A percentile compares a stretch with the other conserved stretches of the same genome.
These are phyloP conservation scores for Mycosarcoma maydis DNA, from an alignment of 1,284 basidiomycete species.

Conservation along the genomic window DNA sequence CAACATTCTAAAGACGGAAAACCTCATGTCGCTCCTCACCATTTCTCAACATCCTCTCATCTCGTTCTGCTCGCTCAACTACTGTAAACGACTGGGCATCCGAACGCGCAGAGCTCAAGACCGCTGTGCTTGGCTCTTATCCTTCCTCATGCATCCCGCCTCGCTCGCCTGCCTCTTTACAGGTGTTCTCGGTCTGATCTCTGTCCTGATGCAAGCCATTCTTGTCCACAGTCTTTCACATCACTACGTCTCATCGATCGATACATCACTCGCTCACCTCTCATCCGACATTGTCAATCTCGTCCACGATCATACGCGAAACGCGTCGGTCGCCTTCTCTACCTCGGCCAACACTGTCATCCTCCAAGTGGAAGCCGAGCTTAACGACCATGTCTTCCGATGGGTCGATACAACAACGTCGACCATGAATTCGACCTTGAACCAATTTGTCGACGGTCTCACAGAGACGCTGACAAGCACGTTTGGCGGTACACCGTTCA, in stretches of 20 bases:
- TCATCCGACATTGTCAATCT: conserved; percentile 76
- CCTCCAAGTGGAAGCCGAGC: conserved; percentile 75
- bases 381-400: conserved; percentile 80
- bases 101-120: conserved; percentile 15
- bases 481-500: conserved; percentile 72
- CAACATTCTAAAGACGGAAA: conserved; percentile 18
- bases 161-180: conserved; percentile 88
- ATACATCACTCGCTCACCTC: conserved; percentile 73
- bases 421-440: conserved; percentile 76
- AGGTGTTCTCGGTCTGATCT: conserved; percentile 86
- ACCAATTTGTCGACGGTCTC: conserved; percentile 70
- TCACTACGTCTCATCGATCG: conserved; percentile 23
- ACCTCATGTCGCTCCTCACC: conserved; percentile 39
- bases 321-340: conserved; percentile 78
- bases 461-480: conserved; percentile 71
- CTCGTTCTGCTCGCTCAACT: conserved; percentile 19
- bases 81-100: conserved; percentile 33
- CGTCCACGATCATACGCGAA: conserved; percentile 81
- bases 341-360: conserved; percentile 78
- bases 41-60: conserved; percentile 53
- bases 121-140: conserved; percentile 77
- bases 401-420: conserved; percentile 94
- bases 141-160: conserved; percentile 88
- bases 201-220: conserved; percentile 84
- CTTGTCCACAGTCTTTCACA: conserved; percentile 66